Base-by-base conservation (phyloP, 1,284 basidiomycete species). In the Coniferiporia sulphurascens region DNA sequence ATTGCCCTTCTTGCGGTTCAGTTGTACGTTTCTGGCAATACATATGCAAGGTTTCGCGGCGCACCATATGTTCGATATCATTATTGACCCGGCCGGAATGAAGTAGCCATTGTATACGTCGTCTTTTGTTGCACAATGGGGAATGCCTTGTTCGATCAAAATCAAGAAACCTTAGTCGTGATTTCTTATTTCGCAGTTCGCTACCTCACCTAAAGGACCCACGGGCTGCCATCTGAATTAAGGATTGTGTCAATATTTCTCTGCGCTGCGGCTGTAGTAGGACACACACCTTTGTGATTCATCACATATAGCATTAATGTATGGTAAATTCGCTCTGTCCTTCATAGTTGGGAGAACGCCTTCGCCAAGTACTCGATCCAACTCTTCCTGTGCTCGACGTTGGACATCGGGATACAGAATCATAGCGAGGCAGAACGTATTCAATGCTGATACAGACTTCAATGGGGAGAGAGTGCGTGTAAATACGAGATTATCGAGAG, bases 81-180 rank as follows among this genome's bases (percentile, higher is more conserved):
- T 36, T 27, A 51, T 54, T 4, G 64, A 59, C 19, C 61, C 63
- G 8, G 59, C 59, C 5, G 64, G 63, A 34, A 65, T 64, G 21
- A 58, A 53, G 38, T 62, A 61, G 12, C 63, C 64, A 5, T 61
- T 43, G 41, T 64, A 63, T 9, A 44, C 34, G 22, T 64, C 63
- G 51, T 65, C 64, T 41, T 70, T 65, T 45, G 65, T 65, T 2
- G 67, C 63, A 2, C 65, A 56, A 48, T 71, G 69, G 0, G 71
- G 67, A 27, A 44, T 32, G 32, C 41, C 59, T 56, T 17, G 5
- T 27, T 27, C 27, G 5, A 27, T 3, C 27, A 27, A 27, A 27
- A 27, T 27, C 27, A 27, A 27, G 27, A 4, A 45, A 21, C 5
- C 27, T 27, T 27, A 27, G 27, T 27, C 27, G 27, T 27, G 27